Percentiles rank a stretch among this genome's conserved stretches.
These are phyloP conservation scores for Lasiosphaeria hispida DNA, from an alignment of 495 filamentous ascomycete species.

Conservation along the genomic window DNA sequence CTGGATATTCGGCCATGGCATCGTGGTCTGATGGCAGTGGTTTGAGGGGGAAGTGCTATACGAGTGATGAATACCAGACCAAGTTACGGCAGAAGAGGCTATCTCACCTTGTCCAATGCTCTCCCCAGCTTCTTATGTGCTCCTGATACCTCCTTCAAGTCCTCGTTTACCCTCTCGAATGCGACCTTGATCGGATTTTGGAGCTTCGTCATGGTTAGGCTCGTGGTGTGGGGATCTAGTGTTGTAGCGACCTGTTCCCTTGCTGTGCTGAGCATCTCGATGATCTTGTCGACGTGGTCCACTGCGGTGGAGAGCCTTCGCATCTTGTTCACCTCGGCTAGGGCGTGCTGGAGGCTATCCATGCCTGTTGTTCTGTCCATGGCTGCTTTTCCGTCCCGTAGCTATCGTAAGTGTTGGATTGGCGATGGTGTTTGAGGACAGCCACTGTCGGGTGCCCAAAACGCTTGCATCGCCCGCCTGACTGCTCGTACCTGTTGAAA, in stretches of 20 bases:
- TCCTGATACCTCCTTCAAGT: slow-evolving; percentile 75
- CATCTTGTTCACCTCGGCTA: slow-evolving; percentile 64
- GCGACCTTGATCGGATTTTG: slow-evolving; percentile 77
- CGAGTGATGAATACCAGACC: no score
- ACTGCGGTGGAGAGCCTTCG: slow-evolving; percentile 70
- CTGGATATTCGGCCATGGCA: slow-evolving; percentile 69
- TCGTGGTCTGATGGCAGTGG: slow-evolving; percentile 79
- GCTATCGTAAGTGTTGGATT: no score
- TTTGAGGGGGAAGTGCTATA: slow-evolving; percentile 72
- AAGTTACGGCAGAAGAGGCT: not conserved
- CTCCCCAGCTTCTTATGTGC: slow-evolving; percentile 79
- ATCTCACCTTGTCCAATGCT: slow-evolving; percentile 72
- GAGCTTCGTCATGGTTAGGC: slow-evolving; percentile 72
- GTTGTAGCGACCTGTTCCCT: slow-evolving; percentile 61
- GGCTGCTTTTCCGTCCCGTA: no score
- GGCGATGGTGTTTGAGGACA: no score
- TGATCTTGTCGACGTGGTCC: slow-evolving; percentile 73
- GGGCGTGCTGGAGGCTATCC: slow-evolving; percentile 61
- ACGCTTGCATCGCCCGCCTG: no score
- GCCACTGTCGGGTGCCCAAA: no score
- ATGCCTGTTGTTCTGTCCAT: slow-evolving; percentile 9
- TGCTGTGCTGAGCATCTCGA: slow-evolving; percentile 70
- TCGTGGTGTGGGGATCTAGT: slow-evolving; percentile 66
- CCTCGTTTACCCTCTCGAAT: slow-evolving; percentile 73
- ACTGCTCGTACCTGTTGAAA: no score